Conservation (phyloP, 2,329 filamentous ascomycete genomes). For the Diplocarpon rosae region DNA sequence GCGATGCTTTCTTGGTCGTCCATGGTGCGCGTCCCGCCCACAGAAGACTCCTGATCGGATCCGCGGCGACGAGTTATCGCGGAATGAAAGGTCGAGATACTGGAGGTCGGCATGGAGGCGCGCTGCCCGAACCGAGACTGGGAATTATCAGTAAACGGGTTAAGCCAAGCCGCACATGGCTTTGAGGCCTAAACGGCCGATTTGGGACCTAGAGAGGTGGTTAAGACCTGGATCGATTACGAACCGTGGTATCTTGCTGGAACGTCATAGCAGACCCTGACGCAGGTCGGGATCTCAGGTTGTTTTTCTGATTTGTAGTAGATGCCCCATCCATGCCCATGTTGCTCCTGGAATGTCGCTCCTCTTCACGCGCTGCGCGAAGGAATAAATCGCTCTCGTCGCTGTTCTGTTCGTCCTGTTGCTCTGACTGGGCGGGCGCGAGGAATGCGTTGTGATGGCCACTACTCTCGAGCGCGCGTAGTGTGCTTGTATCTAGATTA, state of each 20-base stretch:
- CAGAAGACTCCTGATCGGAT: constrained; percentile 20
- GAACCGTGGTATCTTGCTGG: constrained; percentile 5
- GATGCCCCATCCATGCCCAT: constrained; percentile 7
- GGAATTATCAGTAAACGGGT: constrained; percentile 14
- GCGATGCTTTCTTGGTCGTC: constrained; percentile 20
- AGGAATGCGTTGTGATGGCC: constrained; percentile 10
- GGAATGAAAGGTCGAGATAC: constrained; percentile 6
- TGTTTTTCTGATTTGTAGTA: constrained; percentile 14
- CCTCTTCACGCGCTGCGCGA: constrained; percentile 25
- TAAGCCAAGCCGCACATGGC: constrained; percentile 9
- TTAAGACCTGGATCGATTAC: no score
- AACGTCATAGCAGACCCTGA: neutral
- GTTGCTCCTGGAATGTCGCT: constrained; percentile 11
- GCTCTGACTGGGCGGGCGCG: constrained; percentile 9
- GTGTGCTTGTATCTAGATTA: constrained; percentile 7
- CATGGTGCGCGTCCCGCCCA: constrained; percentile 11
- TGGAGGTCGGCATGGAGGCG: constrained; percentile 21
- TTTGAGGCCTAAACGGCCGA: constrained; percentile 3
- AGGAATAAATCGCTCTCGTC: constrained; percentile 27
- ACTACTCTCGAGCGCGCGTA: constrained; percentile 19
- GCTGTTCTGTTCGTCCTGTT: constrained; percentile 24
- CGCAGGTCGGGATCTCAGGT: constrained; percentile 19
- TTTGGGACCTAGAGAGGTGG: constrained; percentile 1
- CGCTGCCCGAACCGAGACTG: constrained; percentile 23
- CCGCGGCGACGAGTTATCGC: constrained; percentile 20